A percentile compares a stretch with the other conserved stretches of the same genome.
Evolutionary conservation across 768 basidiomycete genomes (phyloP).

Genomic region (Trametes gibbosa): DNA sequence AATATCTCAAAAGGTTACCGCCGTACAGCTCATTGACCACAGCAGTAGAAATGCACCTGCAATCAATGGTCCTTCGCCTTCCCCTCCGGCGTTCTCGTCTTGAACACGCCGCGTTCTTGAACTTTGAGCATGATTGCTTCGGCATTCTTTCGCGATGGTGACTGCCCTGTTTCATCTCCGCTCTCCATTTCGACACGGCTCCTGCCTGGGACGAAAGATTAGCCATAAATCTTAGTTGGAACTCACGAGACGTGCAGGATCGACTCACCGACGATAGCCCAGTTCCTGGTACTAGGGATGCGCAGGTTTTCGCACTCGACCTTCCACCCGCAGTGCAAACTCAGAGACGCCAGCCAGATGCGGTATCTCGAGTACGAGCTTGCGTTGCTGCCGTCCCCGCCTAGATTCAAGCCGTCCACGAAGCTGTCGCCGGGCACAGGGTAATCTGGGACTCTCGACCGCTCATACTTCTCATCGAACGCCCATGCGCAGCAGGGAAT

Average conservation of each 20-base stretch:
- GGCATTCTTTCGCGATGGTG: constrained; percentile 38
- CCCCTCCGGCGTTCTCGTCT: constrained; percentile 68
- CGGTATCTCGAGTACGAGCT: constrained; percentile 82
- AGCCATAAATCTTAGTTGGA: background rate
- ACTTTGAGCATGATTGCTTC: constrained; percentile 55
- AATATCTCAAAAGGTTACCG: no score
- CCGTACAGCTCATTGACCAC: no score
- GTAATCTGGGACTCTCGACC: constrained; percentile 37
- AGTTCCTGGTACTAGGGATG: constrained; percentile 92
- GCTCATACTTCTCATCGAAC: constrained; percentile 66
- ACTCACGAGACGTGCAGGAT: background rate
- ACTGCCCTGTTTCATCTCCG: constrained; percentile 30
- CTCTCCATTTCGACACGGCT: constrained; percentile 32
- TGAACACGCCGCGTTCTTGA: constrained; percentile 64
- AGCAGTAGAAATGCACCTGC: background rate
- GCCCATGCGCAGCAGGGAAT: constrained; percentile 93
- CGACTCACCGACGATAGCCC: constrained; percentile 79
- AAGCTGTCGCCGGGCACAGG: constrained; percentile 28
- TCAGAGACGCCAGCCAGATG: constrained; percentile 79
- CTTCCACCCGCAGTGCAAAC: constrained; percentile 76
- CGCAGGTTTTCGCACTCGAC: constrained; percentile 83
- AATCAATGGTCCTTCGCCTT: constrained; percentile 44
- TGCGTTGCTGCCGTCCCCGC: constrained; percentile 54
- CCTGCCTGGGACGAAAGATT: constrained; percentile 20
- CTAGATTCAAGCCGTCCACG: constrained; percentile 51